These are phyloP conservation scores for Plantago elongata DNA, from an alignment of 257 asterid genomes.

Conservation along the genomic window DNA sequence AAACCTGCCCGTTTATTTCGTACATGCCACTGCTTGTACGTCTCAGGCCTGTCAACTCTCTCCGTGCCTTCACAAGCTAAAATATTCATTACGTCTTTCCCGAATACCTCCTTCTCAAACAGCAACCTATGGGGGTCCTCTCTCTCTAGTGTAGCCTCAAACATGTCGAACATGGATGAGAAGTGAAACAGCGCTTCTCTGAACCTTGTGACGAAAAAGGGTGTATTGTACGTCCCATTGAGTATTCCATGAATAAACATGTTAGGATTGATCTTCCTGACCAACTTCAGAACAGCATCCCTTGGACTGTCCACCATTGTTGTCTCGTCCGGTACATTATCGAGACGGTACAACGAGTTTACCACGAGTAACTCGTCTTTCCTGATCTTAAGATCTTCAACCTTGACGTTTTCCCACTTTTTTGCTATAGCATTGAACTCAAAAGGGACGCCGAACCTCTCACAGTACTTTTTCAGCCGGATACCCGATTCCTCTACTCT, in stretches of 20 bases:
- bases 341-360: conserved; percentile 35
- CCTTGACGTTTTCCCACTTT: conserved; percentile 41
- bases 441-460: conserved; percentile 42
- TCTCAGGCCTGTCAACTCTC: conserved; percentile 48
- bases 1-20: conserved; percentile 41
- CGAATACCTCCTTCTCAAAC: conserved; percentile 37
- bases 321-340: conserved; percentile 39
- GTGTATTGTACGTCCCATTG: conserved; percentile 47
- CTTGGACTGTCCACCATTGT: conserved; percentile 35
- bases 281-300: conserved; percentile 32
- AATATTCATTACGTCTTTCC: conserved; percentile 31
- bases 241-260: conserved; percentile 35
- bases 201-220: conserved; percentile 42
- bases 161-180: conserved; percentile 43
- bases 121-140: conserved; percentile 31
- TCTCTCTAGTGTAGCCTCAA: conserved; percentile 30
- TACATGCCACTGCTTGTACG: conserved; percentile 47
- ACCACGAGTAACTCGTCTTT: conserved; percentile 36
- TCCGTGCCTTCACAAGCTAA: conserved; percentile 52
- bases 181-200: conserved; percentile 42
- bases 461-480: conserved; percentile 39
- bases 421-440: conserved; percentile 42
- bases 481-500: conserved; percentile 41
- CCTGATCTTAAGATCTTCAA: conserved; percentile 33
- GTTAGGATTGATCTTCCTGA: conserved; percentile 38